Evolutionary conservation across 768 basidiomycete genomes (phyloP).

Genomic region (Wakefieldia striispora): DNA sequence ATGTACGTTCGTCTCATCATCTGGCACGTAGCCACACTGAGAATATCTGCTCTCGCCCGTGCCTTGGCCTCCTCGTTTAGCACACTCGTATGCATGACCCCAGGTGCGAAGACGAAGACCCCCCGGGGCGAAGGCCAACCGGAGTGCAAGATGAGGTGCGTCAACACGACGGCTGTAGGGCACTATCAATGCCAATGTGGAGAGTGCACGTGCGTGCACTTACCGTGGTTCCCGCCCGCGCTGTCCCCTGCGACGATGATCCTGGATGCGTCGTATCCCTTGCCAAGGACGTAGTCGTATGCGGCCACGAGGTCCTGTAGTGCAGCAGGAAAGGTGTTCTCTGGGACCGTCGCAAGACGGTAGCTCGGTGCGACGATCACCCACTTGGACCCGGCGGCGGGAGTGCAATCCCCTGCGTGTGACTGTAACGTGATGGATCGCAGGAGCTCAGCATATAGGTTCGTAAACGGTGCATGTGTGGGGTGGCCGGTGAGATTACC

Average conservation of each 20-base stretch:
- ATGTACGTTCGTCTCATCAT: neutral
- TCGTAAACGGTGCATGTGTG: neutral
- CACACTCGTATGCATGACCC: conserved; percentile 10
- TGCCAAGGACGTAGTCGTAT: conserved; percentile 10
- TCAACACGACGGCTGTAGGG: conserved; percentile 9
- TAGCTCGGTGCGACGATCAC: conserved; percentile 11
- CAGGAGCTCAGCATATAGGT: conserved; percentile 4
- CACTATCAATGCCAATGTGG: neutral
- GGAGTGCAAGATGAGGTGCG: conserved; percentile 46
- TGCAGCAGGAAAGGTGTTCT: conserved; percentile 15
- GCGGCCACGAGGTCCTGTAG: conserved; percentile 15
- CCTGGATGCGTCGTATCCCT: conserved; percentile 11
- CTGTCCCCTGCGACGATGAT: conserved; percentile 16
- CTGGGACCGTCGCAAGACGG: conserved; percentile 10
- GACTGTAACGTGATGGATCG: neutral
- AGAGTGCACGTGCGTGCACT: neutral
- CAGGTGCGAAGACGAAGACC: conserved; percentile 56
- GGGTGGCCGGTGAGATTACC: conserved; percentile 6
- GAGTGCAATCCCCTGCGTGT: neutral
- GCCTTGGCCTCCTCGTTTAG: neutral
- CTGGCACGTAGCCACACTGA: neutral
- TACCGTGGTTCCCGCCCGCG: conserved; percentile 16
- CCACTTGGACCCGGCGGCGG: neutral
- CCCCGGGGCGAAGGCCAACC: conserved; percentile 48
- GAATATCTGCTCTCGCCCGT: neutral